These are phyloP conservation scores for Chrysoporthe cubensis DNA, from an alignment of 2,329 filamentous ascomycete species.

Conservation along the genomic window DNA sequence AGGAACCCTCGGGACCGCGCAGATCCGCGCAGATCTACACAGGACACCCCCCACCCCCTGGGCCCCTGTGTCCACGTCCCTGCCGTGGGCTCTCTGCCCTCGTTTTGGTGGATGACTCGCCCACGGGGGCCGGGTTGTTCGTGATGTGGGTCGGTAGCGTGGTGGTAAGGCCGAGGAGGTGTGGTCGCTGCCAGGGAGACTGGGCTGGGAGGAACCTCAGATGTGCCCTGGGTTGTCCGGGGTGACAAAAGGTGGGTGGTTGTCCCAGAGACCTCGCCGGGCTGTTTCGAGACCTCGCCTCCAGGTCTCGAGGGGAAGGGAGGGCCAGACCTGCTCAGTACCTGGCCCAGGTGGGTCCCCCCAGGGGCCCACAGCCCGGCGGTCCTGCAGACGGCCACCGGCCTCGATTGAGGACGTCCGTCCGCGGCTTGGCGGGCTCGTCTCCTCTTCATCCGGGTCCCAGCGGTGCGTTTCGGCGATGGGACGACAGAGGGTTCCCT, in stretches of 20 bases:
- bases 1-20: not conserved
- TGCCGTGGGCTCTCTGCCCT: not conserved
- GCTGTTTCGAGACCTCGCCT: no score
- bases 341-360: not conserved
- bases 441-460: not conserved
- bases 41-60: not conserved
- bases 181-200: no score
- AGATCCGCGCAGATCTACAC: conserved; percentile 6
- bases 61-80: not conserved
- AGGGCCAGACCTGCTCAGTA: no score
- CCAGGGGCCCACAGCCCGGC: not conserved
- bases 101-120: no score
- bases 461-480: not conserved
- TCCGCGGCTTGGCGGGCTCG: not conserved
- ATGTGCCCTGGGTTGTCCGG: no score
- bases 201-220: no score
- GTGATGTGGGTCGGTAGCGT: no score
- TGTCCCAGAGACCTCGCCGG: no score
- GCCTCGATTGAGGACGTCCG: not conserved
- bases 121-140: no score
- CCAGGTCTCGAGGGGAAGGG: no score
- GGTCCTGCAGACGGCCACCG: not conserved
- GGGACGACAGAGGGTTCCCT: not conserved
- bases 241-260: no score
- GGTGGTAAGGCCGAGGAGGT: no score